Evolutionary conservation across 140 eudicot genomes (phyloP).

Genomic region (Senecio squalidus): DNA sequence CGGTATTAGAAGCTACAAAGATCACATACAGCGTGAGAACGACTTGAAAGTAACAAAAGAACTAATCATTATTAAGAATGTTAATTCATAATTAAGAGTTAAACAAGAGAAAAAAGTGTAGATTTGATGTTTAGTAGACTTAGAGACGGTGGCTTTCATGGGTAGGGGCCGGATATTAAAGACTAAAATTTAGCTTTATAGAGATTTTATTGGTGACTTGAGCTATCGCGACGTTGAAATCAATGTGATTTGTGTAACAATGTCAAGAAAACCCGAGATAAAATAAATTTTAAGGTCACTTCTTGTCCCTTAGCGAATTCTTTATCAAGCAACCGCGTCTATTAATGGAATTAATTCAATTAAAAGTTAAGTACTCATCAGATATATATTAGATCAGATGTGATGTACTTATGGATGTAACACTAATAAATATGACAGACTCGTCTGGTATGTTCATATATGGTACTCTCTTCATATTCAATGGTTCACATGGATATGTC

Average conservation of each 20-base stretch:
- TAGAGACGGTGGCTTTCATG: slow-evolving; percentile 5
- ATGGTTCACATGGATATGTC: slow-evolving; percentile 15
- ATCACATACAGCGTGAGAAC: slow-evolving; percentile 24
- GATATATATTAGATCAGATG: neutral
- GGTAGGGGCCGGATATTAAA: slow-evolving; percentile 14
- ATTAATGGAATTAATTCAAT: neutral
- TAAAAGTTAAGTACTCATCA: slow-evolving; percentile 9
- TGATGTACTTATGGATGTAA: neutral
- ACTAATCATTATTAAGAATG: slow-evolving; percentile 9
- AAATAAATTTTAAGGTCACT: slow-evolving; percentile 3
- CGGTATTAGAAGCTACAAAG: slow-evolving; percentile 15
- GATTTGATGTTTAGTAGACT: slow-evolving; percentile 12
- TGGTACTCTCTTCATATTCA: slow-evolving; percentile 15
- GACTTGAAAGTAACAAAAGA: slow-evolving; percentile 24
- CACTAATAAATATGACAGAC: neutral
- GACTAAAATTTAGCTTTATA: slow-evolving; percentile 15
- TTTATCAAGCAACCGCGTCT: slow-evolving; percentile 29
- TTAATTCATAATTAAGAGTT: neutral
- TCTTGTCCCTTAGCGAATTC: slow-evolving; percentile 19
- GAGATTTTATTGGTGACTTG: slow-evolving; percentile 23
- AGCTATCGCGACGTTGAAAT: slow-evolving; percentile 23
- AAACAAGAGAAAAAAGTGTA: neutral
- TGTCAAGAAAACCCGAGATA: slow-evolving; percentile 10
- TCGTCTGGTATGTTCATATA: slow-evolving; percentile 5
- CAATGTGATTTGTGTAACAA: slow-evolving; percentile 10